phyloP scores from a whole-genome alignment of 2,329 filamentous ascomycete species.

The Kalmusia sp. region DNA sequence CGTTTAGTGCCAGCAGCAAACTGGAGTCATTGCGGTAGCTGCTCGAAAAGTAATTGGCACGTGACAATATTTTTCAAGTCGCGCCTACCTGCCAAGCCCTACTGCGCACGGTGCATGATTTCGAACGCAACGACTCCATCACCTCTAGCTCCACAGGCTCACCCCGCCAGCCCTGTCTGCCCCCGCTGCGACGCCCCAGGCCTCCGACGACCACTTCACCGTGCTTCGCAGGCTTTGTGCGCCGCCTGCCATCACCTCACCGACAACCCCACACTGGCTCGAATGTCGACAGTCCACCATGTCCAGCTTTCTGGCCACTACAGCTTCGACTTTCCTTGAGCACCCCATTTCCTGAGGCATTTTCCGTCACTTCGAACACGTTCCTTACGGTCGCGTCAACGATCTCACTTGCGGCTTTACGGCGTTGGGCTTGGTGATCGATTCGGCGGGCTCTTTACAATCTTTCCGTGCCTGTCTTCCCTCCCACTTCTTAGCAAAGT shows the following conservation, averaged over 20 bases:
- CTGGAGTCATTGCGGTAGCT: background rate
- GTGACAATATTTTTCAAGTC: background rate
- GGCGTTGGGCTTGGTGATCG: conserved; percentile 31
- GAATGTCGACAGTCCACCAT: conserved; percentile 59
- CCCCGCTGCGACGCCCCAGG: conserved; percentile 16
- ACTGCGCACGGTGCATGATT: conserved; percentile 4
- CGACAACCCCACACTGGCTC: conserved; percentile 24
- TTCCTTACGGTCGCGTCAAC: conserved; percentile 37
- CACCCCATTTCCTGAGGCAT: conserved; percentile 54
- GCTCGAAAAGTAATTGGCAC: background rate
- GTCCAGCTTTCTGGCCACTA: conserved; percentile 55
- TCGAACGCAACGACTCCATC: conserved; percentile 13
- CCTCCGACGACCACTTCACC: conserved; percentile 12
- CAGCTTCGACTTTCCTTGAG: conserved; percentile 60
- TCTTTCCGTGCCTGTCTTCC: background rate
- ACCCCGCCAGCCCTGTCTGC: conserved; percentile 24
- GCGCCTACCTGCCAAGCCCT: background rate
- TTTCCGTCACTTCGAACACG: conserved; percentile 35
- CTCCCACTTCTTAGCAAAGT: conserved; percentile 6
- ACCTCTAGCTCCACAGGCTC: conserved; percentile 15
- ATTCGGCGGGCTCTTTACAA: conserved; percentile 12
- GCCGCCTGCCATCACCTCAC: conserved; percentile 6
- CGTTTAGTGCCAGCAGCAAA: conserved; percentile 1
- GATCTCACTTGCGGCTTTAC: conserved; percentile 29
- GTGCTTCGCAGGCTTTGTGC: background rate